Percentiles rank a stretch among this genome's conserved stretches.
These are phyloP conservation scores for Rhododendron mucronatum DNA, from an alignment of 148 eudicot genomes.

Conservation along the genomic window DNA sequence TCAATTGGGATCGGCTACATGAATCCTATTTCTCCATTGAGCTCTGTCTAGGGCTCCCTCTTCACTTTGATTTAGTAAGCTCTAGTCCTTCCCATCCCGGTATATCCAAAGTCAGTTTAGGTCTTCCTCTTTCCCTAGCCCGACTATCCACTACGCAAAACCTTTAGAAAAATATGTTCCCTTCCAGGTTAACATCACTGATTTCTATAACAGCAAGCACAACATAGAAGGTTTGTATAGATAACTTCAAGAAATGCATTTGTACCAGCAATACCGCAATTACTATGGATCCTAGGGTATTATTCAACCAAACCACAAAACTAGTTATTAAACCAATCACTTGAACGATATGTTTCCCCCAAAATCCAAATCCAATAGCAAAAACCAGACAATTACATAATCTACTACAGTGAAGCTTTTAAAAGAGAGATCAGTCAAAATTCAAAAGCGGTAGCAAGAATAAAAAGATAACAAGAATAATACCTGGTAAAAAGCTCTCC, in stretches of 20 bases:
- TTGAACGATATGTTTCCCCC: not conserved
- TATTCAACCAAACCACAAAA: not conserved
- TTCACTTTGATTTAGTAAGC: too few relatives aligned
- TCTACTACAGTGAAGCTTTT: not conserved
- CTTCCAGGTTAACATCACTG: not conserved
- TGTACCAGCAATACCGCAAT: not conserved
- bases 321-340: not conserved
- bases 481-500: slow-evolving; percentile 83
- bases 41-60: too few relatives aligned
- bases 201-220: not conserved
- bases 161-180: not conserved
- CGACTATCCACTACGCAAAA: not conserved
- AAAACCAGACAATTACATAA: not conserved
- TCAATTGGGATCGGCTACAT: too few relatives aligned
- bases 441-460: not conserved
- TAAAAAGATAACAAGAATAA: slow-evolving; percentile 10
- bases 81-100: too few relatives aligned
- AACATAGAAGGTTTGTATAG: not conserved
- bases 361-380: not conserved
- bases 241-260: not conserved
- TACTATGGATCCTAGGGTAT: not conserved
- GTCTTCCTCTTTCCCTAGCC: too few relatives aligned
- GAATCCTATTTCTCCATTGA: too few relatives aligned
- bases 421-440: not conserved
- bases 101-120: too few relatives aligned